These are phyloP conservation scores for Yamadazyma akitaensis DNA, from an alignment of 805 yeast species.

Conservation along the genomic window DNA sequence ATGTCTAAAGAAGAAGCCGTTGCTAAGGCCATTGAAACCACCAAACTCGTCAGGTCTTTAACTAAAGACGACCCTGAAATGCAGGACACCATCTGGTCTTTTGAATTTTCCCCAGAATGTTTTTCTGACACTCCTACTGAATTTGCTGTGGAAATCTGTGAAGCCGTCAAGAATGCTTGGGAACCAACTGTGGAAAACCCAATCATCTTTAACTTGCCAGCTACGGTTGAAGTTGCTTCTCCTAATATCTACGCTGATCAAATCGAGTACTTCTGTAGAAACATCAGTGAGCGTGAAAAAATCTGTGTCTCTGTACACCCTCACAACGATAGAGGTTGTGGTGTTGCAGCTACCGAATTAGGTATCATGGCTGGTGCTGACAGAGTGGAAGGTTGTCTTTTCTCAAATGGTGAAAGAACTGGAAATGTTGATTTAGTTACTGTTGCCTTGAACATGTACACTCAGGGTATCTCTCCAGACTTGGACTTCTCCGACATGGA, in stretches of 20 bases:
- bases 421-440: slow-evolving; percentile 80
- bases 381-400: slow-evolving; percentile 79
- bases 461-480: slow-evolving; percentile 70
- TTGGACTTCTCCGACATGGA: slow-evolving; percentile 70
- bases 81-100: slow-evolving; percentile 64
- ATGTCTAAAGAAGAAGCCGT: slow-evolving; percentile 69
- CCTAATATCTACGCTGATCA: slow-evolving; percentile 81
- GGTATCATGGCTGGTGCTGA: slow-evolving; percentile 82
- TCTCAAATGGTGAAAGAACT: slow-evolving; percentile 83
- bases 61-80: slow-evolving; percentile 72
- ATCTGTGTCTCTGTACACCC: slow-evolving; percentile 68
- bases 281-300: slow-evolving; percentile 69
- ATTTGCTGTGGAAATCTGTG: slow-evolving; percentile 72
- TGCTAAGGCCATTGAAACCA: slow-evolving; percentile 66
- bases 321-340: slow-evolving; percentile 81
- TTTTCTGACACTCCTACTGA: slow-evolving; percentile 73
- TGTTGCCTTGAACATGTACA: slow-evolving; percentile 72
- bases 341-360: slow-evolving; percentile 78
- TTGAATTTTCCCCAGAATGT: slow-evolving; percentile 76
- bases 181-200: slow-evolving; percentile 73
- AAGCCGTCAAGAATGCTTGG: slow-evolving; percentile 77
- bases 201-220: slow-evolving; percentile 75
- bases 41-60: slow-evolving; percentile 61
- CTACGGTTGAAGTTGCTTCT: slow-evolving; percentile 74
- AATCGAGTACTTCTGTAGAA: slow-evolving; percentile 67